A percentile compares a stretch with the other conserved stretches of the same genome.
phyloP scores from a whole-genome alignment of 257 asterid genomes.

The Ocimum tenuiflorum region DNA sequence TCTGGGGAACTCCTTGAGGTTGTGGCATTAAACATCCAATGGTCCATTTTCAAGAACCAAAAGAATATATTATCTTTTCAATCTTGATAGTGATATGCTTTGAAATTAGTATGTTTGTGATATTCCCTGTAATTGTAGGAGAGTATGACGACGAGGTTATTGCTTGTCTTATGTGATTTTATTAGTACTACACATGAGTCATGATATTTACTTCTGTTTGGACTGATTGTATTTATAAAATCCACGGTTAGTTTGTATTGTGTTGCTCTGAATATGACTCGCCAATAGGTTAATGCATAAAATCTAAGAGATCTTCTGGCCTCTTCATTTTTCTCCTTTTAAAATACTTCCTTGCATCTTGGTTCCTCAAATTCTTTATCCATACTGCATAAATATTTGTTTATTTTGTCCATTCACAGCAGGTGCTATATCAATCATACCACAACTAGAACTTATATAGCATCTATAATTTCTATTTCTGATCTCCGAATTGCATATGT shows the following conservation, averaged over 20 bases:
- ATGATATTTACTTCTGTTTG: neutral
- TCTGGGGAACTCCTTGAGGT: neutral
- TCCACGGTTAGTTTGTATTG: conserved; percentile 9
- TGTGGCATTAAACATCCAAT: neutral
- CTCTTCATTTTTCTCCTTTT: neutral
- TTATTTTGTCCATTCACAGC: neutral
- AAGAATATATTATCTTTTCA: neutral
- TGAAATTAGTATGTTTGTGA: neutral
- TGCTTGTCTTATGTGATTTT: conserved; percentile 4
- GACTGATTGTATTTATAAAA: conserved; percentile 12
- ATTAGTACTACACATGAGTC: neutral
- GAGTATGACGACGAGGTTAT: conserved; percentile 7
- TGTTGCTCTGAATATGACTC: conserved; percentile 12
- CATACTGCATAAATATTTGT: neutral
- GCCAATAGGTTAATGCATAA: neutral
- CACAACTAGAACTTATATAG: neutral
- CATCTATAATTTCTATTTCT: neutral
- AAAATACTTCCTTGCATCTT: neutral
- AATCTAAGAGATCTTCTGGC: neutral
- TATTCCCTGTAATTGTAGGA: neutral
- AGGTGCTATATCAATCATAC: neutral
- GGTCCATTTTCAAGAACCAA: neutral
- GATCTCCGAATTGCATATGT: neutral
- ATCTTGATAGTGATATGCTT: neutral
- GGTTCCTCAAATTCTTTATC: neutral